These are phyloP conservation scores for Kwoniella shandongensis DNA, from an alignment of 768 basidiomycete species.

Conservation along the genomic window DNA sequence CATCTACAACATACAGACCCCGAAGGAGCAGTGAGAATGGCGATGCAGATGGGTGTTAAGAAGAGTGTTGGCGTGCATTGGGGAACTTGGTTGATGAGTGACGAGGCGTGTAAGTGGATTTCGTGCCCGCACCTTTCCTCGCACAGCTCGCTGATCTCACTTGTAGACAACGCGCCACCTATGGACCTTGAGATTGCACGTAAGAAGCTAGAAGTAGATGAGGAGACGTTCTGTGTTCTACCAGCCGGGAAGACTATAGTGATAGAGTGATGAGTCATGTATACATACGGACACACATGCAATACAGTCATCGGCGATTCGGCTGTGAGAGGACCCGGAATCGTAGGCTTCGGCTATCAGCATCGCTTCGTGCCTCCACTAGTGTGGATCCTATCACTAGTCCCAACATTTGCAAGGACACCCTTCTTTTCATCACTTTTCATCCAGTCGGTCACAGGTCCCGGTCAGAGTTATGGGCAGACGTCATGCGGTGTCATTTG, in stretches of 20 bases:
- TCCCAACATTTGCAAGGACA: too few species aligned
- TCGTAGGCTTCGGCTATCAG: too few species aligned
- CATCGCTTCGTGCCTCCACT: too few species aligned
- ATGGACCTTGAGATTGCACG: conserved; percentile 38
- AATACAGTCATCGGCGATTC: too few species aligned
- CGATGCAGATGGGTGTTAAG: conserved; percentile 38
- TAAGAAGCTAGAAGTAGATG: conserved; percentile 27
- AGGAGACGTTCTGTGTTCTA: conserved; percentile 30
- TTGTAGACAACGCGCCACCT: conserved; percentile 43
- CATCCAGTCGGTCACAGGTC: too few species aligned
- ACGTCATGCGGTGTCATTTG: too few species aligned
- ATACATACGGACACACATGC: background rate
- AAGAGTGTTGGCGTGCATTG: conserved; percentile 51
- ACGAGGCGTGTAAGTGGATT: conserved; percentile 41
- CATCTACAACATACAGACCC: conserved; percentile 51
- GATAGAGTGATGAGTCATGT: conserved; percentile 23
- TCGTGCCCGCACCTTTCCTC: background rate
- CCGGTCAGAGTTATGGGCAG: too few species aligned
- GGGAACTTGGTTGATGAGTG: conserved; percentile 50
- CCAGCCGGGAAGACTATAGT: conserved; percentile 41
- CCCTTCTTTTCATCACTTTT: too few species aligned
- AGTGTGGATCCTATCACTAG: too few species aligned
- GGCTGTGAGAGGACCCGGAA: too few species aligned
- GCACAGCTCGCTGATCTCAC: background rate
- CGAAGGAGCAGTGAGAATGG: conserved; percentile 48